phyloP scores from a whole-genome alignment of 305 asterid genomes.

The Fraxinus paxiana region DNA sequence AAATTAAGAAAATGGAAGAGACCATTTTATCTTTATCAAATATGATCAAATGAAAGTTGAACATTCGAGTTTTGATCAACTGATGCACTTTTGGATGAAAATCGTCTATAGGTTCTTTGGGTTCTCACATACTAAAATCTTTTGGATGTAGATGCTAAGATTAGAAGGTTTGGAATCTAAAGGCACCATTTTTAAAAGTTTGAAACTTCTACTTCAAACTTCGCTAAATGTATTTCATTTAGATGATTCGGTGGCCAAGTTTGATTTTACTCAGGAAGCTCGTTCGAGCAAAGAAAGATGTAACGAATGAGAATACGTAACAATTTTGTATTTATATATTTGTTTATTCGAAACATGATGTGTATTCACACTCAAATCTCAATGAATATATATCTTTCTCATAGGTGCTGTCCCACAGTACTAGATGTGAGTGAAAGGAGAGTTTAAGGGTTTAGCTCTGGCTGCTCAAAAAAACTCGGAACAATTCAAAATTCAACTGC shows the following conservation, averaged over 20 bases:
- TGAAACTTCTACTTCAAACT: neutral
- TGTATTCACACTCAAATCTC: neutral
- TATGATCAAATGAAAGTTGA: neutral
- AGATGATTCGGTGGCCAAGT: neutral
- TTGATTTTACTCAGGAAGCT: neutral
- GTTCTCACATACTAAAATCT: neutral
- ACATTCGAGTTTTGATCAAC: neutral
- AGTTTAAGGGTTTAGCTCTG: no score
- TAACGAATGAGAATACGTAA: neutral
- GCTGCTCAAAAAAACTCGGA: no score
- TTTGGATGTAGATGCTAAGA: neutral
- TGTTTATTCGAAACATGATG: neutral
- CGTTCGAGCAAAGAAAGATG: neutral
- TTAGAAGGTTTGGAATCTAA: neutral
- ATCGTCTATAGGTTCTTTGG: neutral
- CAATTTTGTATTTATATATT: no score
- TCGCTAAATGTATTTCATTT: neutral
- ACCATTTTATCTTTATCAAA: neutral
- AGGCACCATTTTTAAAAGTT: neutral
- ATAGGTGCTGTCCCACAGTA: no score
- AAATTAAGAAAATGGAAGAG: neutral
- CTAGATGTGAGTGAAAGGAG: no score
- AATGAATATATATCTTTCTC: no score
- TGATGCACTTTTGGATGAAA: neutral
- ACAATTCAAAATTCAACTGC: neutral